phyloP scores from a whole-genome alignment of 768 basidiomycete genomes.

The Boletellus ananiceps region DNA sequence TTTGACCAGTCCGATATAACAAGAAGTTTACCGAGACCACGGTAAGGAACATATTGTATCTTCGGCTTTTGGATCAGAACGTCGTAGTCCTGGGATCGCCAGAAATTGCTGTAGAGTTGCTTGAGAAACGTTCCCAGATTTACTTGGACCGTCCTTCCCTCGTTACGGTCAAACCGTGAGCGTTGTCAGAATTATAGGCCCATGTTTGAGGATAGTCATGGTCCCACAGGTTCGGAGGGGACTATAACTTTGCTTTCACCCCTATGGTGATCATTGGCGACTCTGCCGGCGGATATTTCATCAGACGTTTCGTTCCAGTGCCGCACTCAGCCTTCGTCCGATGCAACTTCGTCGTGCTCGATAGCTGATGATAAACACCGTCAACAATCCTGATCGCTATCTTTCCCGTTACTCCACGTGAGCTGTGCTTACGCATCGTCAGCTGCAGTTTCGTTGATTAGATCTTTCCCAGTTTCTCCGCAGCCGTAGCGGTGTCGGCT shows the following conservation, averaged over 20 bases:
- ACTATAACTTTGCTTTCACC: background rate
- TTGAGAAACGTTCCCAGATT: constrained; percentile 41
- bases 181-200: background rate
- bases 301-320: background rate
- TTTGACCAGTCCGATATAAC: background rate
- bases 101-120: constrained; percentile 38
- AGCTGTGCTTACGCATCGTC: background rate
- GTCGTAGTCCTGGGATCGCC: constrained; percentile 42
- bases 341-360: background rate
- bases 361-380: background rate
- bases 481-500: background rate
- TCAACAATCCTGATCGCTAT: background rate
- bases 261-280: background rate
- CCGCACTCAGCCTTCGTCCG: background rate
- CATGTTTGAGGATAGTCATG: background rate
- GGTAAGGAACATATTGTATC: constrained; percentile 41
- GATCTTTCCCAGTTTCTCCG: background rate
- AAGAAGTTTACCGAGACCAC: background rate
- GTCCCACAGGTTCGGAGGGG: background rate
- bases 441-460: background rate
- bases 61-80: constrained; percentile 40
- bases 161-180: constrained; percentile 8
- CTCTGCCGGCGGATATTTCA: background rate
- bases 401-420: background rate
- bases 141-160: constrained; percentile 46